A percentile compares a stretch with the other conserved stretches of the same genome.
Evolutionary conservation across 768 basidiomycete genomes (phyloP).

Genomic region (Cystofilobasidium bisporidii): DNA sequence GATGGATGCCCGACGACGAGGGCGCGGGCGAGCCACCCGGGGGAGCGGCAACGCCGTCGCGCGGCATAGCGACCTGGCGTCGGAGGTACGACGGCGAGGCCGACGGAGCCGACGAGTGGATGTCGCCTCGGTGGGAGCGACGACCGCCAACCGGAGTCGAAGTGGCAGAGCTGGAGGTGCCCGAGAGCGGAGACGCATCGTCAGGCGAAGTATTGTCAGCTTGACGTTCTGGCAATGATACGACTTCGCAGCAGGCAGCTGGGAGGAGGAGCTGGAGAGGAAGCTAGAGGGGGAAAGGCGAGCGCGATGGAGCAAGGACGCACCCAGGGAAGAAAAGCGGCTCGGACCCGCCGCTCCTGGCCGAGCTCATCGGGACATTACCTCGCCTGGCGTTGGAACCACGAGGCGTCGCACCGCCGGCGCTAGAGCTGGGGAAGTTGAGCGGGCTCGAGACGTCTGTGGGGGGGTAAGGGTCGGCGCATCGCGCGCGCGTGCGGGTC

Average conservation of each 20-base stretch:
- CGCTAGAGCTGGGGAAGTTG: constrained; percentile 13
- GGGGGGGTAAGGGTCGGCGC: too few relatives aligned
- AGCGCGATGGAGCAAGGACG: constrained; percentile 18
- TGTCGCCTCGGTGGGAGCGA: constrained; percentile 73
- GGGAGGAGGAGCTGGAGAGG: too few relatives aligned
- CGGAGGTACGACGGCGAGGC: constrained; percentile 42
- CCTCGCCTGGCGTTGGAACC: not conserved
- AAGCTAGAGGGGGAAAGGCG: not conserved
- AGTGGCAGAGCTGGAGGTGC: constrained; percentile 38
- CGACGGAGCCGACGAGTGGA: constrained; percentile 69
- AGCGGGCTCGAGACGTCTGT: constrained; percentile 10
- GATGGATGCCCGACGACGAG: constrained; percentile 46
- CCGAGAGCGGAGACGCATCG: not conserved
- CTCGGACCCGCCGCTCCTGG: constrained; percentile 29
- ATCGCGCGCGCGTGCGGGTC: too few relatives aligned
- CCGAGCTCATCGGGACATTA: constrained; percentile 19
- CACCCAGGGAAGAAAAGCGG: constrained; percentile 45
- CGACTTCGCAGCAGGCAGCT: not conserved
- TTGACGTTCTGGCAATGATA: too few relatives aligned
- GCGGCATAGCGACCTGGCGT: constrained; percentile 44
- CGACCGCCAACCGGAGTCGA: constrained; percentile 49
- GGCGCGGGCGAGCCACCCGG: constrained; percentile 31
- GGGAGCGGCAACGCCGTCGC: constrained; percentile 44
- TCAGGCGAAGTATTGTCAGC: too few relatives aligned
- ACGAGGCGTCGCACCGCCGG: constrained; percentile 7